Evolutionary conservation across 2,329 filamentous ascomycete genomes (phyloP).

Genomic region (Fusarium coffeatum): DNA sequence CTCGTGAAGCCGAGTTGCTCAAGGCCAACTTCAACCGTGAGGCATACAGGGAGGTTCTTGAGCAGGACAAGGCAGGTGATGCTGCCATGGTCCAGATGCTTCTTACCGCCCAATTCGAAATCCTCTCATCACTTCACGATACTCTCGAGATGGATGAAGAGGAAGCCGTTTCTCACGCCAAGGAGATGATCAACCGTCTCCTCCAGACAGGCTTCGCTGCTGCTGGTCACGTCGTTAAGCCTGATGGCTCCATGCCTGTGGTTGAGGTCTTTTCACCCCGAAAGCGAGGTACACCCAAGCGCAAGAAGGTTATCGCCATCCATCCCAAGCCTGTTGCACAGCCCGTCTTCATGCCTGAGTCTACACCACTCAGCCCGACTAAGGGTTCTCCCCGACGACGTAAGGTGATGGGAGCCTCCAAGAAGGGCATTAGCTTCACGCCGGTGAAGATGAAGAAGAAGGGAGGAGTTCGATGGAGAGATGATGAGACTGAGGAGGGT

Average conservation of each 20-base stretch:
- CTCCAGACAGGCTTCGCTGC: constrained; percentile 80
- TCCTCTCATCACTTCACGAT: constrained; percentile 83
- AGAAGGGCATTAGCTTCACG: constrained; percentile 83
- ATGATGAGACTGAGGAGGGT: constrained; percentile 86
- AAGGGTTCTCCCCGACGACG: constrained; percentile 85
- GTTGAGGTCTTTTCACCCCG: constrained; percentile 77
- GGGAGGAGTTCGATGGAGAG: constrained; percentile 89
- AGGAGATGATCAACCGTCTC: constrained; percentile 79
- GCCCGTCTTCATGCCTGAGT: constrained; percentile 54
- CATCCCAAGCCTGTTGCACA: constrained; percentile 58
- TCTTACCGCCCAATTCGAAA: constrained; percentile 91
- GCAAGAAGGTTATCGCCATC: constrained; percentile 65
- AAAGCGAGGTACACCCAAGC: constrained; percentile 81
- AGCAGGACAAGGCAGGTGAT: constrained; percentile 86
- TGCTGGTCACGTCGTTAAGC: constrained; percentile 87
- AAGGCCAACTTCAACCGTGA: constrained; percentile 87
- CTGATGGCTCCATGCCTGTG: constrained; percentile 75
- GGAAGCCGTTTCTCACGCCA: constrained; percentile 84
- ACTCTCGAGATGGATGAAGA: constrained; percentile 85
- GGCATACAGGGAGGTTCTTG: constrained; percentile 78
- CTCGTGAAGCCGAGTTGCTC: constrained; percentile 85
- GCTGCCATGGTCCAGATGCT: constrained; percentile 83
- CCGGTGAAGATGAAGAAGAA: constrained; percentile 82
- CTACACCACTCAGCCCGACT: constrained; percentile 63
- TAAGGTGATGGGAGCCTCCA: constrained; percentile 67